Evolutionary conservation across 129 eudicot genomes (phyloP).

Genomic region (Ambrosia trifida): DNA sequence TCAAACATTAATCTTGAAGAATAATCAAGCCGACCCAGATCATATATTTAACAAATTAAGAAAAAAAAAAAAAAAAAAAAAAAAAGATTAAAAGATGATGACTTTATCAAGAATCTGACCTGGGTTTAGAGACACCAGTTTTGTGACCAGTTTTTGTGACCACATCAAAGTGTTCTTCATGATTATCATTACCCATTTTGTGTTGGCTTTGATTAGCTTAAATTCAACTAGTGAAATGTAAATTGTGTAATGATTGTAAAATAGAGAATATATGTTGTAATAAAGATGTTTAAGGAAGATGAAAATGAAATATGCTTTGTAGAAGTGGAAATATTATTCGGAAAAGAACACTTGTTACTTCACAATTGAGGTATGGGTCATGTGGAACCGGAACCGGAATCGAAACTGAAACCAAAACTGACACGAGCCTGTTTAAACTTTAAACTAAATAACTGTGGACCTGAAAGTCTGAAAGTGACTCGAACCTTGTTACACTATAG

Average conservation of each 20-base stretch:
- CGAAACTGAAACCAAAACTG: no score
- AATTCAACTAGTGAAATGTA: not conserved
- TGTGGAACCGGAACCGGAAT: no score
- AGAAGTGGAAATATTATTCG: no score
- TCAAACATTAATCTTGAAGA: not conserved
- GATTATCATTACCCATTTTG: constrained; percentile 31
- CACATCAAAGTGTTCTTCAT: constrained; percentile 62
- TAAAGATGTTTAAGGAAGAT: not conserved
- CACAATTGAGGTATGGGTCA: no score
- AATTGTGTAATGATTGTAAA: not conserved
- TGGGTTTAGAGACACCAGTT: constrained; percentile 78
- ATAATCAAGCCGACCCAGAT: not conserved
- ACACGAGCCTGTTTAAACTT: no score
- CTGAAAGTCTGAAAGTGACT: no score
- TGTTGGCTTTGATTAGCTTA: not conserved
- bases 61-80: not conserved
- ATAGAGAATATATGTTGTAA: not conserved
- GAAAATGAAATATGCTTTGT: not conserved
- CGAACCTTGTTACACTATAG: no score
- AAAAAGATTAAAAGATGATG: not conserved
- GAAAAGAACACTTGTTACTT: no score
- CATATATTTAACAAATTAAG: not conserved
- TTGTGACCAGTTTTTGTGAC: constrained; percentile 70
- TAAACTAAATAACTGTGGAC: no score
- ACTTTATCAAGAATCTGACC: constrained; percentile 35